Conservation (phyloP, 306 rosid genomes). For the Comarum palustre region DNA sequence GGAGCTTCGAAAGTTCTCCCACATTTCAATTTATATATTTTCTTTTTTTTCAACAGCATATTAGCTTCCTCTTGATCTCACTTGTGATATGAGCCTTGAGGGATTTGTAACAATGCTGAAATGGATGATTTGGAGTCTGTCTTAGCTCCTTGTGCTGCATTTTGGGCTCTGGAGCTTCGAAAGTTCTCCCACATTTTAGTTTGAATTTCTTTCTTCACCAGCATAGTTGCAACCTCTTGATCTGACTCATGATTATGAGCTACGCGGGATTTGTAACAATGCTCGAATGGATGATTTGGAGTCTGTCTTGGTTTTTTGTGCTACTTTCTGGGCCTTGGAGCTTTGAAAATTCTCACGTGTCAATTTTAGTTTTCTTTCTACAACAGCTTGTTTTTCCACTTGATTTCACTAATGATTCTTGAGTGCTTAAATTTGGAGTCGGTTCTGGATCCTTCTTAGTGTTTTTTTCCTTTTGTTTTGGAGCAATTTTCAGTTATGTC, state of each 20-base stretch:
- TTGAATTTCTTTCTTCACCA: neutral
- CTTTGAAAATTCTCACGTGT: too few species aligned
- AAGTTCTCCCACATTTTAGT: conserved; percentile 11
- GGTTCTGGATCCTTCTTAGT: neutral
- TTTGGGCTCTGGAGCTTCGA: conserved; percentile 9
- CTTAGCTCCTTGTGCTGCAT: conserved; percentile 14
- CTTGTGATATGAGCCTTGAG: neutral
- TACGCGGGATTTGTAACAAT: too few species aligned
- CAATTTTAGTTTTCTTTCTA: too few species aligned
- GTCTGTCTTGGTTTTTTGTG: too few species aligned
- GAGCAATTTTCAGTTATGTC: neutral
- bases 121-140: conserved; percentile 14
- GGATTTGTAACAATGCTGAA: conserved; percentile 1
- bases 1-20: conserved; percentile 8
- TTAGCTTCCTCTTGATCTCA: neutral
- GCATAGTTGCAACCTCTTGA: too few species aligned
- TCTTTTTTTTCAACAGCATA: neutral
- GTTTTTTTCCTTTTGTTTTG: neutral
- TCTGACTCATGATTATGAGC: neutral
- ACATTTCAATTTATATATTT: neutral
- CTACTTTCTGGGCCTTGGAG: too few species aligned
- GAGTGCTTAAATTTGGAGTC: neutral
- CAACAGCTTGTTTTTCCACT: neutral
- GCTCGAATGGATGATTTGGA: neutral
- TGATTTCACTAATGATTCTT: neutral